Base-by-base conservation (phyloP, 202 grass and related monocot genomes). In the Brachypodium distachyon region DNA sequence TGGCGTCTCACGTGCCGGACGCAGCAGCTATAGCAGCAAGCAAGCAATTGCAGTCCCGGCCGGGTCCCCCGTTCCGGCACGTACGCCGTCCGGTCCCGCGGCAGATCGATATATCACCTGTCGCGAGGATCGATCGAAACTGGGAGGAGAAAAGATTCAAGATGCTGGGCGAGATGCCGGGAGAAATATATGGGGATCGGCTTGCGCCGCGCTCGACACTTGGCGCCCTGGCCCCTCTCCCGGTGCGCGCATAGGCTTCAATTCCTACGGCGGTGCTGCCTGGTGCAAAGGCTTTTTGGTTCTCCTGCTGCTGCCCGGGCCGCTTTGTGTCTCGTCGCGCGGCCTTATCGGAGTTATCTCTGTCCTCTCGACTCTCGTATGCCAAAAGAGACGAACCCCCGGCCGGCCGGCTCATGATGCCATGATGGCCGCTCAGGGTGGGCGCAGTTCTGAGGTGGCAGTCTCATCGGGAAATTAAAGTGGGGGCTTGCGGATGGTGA, bases 311-410 rank as follows among this genome's bases (percentile, higher is more conserved):
- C 78, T 9, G 21, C 19, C 74, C 63, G 21, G 44, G 29, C 22
- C 32, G 78, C 78, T 77, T 87, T 87, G 39, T 72, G 78, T 77
- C 78, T 33, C 63, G 22, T 77, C 85, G 40, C 49, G 37, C 31
- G 31, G 49, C 54, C 53, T 76, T 67, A 80, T 75, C 70, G n/a
- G n/a, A n/a, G n/a, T n/a, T n/a, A n/a, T n/a, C n/a, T n/a, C n/a
- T n/a, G n/a, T n/a, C n/a, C n/a, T n/a, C n/a, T n/a, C n/a, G n/a
- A n/a, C n/a, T n/a, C n/a, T n/a, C n/a, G n/a, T n/a, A n/a, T n/a
- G n/a, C n/a, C n/a, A n/a, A n/a, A n/a, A n/a, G n/a, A n/a, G n/a
- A n/a, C n/a, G n/a, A n/a, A n/a, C 22, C 16, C 14, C n/a, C 44
- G 41, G 48, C 7, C 21, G 48, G n/a, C n/a, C n/a, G 60, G 6